Percentiles rank a stretch among this genome's conserved stretches.
phyloP scores from a whole-genome alignment of 1,284 basidiomycete genomes.

The Pseudozyma thailandica region DNA sequence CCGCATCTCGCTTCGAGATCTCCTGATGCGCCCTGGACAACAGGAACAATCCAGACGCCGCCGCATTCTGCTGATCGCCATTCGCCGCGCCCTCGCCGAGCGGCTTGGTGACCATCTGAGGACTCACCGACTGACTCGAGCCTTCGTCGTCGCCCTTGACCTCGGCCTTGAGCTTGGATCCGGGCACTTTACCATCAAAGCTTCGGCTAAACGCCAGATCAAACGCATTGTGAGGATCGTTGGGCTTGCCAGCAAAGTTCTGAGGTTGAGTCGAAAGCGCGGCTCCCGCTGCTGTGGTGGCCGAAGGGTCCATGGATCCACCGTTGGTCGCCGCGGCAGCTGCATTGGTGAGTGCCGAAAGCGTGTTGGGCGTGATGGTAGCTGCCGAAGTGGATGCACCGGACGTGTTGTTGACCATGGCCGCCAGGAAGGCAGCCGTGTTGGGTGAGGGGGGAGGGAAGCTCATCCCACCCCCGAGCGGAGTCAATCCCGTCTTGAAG shows the following conservation, averaged over 20 bases:
- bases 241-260: slow-evolving; percentile 37
- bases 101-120: slow-evolving; percentile 46
- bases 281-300: slow-evolving; percentile 6
- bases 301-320: slow-evolving; percentile 27
- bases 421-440: slow-evolving; percentile 91
- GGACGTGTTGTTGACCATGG: slow-evolving; percentile 78
- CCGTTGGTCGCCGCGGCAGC: slow-evolving; percentile 9
- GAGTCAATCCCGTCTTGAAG: slow-evolving; percentile 72
- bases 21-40: slow-evolving; percentile 94
- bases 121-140: slow-evolving; percentile 44
- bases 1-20: slow-evolving; percentile 89
- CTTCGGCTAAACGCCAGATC: slow-evolving; percentile 55
- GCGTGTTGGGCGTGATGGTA: slow-evolving; percentile 85
- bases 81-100: slow-evolving; percentile 12
- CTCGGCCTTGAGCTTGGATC: slow-evolving; percentile 45
- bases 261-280: slow-evolving; percentile 42
- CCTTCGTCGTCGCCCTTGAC: slow-evolving; percentile 19
- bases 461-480: slow-evolving; percentile 71
- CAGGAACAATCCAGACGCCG: slow-evolving; percentile 79
- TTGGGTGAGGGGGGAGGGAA: slow-evolving; percentile 84
- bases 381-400: slow-evolving; percentile 46
- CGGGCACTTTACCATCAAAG: slow-evolving; percentile 21
- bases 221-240: slow-evolving; percentile 45
- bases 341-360: slow-evolving; percentile 48
- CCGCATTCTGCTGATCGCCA: slow-evolving; percentile 56